Base-by-base conservation (phyloP, 1,139 yeast species). In the Scheffersomyces titani region DNA sequence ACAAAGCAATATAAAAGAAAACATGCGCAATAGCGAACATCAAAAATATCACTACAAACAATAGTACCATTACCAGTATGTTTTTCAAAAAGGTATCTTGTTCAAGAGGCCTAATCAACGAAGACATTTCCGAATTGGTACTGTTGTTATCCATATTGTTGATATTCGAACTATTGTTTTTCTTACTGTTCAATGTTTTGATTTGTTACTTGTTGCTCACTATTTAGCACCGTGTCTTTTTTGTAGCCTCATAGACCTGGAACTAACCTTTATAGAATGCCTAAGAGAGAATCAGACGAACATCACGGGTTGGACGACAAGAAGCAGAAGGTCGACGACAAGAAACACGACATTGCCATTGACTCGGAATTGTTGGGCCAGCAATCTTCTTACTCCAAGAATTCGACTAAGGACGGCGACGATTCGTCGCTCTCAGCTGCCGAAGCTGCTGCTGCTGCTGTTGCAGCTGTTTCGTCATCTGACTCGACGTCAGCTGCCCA, bases 291-390 rank as follows among this genome's bases (percentile, higher is more conserved):
- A 61, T 61, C 61, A 16, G 73, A 70, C 54, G 66, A 65, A 50
- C 58, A 55, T 48, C 63, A 61, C 61, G 24, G 22, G 18, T 59
- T 54, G 44, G 60, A 58, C 49, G 65, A 67, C 49, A 70, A 70
- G 61, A 74, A 70, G 61, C 55, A 59, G 50, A 73, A 71, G 62
- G 59, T 60, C 52, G 71, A 67, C 49, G 65, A 60, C 24, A 71
- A 72, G 62, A 74, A 75, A 58, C 76, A 74, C 30, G 77, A 75
- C 54, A 70, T 75, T 52, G 78, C 78, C 55, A 80, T 81, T 57
- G 85, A 81, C 65, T 77, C 84, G 51, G 84, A 80, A 61, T 70
- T 81, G 62, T 73, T 81, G 58, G 78, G 77, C 45, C 83, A 81
- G 59, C 83, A 80, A 56, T 68, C 78, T 18, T 73, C 76, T 49